Evolutionary conservation across 2,329 filamentous ascomycete species (phyloP), one percentile per base, ranked within the genome.

Genomic region (Fusarium subglutinans): DNA sequence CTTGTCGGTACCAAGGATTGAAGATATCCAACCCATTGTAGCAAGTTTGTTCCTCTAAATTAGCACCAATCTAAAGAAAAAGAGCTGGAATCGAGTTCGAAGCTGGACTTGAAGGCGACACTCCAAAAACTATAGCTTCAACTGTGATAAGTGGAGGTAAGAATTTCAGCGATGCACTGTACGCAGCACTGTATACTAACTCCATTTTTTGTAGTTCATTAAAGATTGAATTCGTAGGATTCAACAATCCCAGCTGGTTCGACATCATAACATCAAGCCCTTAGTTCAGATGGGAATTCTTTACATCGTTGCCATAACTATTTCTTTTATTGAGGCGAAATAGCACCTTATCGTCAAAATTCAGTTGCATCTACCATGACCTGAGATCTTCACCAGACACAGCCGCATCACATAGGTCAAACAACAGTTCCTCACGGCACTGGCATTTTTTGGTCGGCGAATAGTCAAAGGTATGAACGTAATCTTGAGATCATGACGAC

Each of bases 1-100:
- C 70, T 81, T 84, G 61, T 83, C 81, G 74, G 86, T 83, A 77
- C 87, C 81, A 72, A 89, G 87, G 68, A 90, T 83, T 66, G 86
- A 86, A 73, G 87, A 85, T 77, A 89, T 83, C 88, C 88, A 90
- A 75, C 89, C 89, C 89, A 91, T 91, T 67, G 74, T 71, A 41
- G 54, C 15, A 28, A 53, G 35, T 8, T 33, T 24, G 30, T 26
- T 53, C 37, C 18, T 37, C 17, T 33, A 30, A 15, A 28, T 57
- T 43, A 17, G 47, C 11, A 8, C 24, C n/a, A 24, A 26, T 14
- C 7, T 5, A 22, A 45, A 30, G 41, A 28, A 20, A 11, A 51
- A n/a, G n/a, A 41, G 26, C 13, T 40, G 30, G 30, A 15, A 24
- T 53, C 41, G 55, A 43, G 50, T 60, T 58, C 44, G 40, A 53